Conservation (phyloP, 2,329 filamentous ascomycete species). For the Endoconidiophora polonica region DNA sequence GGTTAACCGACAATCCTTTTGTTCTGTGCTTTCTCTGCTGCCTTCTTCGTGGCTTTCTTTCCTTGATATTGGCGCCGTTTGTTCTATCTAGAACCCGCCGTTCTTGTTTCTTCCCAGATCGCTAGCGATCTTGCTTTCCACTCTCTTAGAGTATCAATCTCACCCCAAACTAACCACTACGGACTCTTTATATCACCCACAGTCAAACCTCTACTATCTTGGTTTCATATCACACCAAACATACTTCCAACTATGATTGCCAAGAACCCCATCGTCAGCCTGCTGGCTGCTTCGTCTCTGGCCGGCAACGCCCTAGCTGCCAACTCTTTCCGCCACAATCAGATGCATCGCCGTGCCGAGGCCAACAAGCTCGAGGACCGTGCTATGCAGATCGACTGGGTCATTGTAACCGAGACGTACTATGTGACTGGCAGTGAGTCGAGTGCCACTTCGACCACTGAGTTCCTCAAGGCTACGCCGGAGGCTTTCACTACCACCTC, state of each 20-base stretch:
- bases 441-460: slow-evolving; percentile 3
- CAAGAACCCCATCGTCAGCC: slow-evolving; percentile 24
- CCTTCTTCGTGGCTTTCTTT: slow-evolving; percentile 3
- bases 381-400: slow-evolving; percentile 23
- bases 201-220: no score
- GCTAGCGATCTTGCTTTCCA: slow-evolving; percentile 11
- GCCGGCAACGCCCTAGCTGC: slow-evolving; percentile 27
- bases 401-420: slow-evolving; percentile 26
- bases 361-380: slow-evolving; percentile 17
- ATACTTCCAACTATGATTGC: slow-evolving; percentile 22
- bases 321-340: slow-evolving; percentile 25
- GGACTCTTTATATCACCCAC: no score
- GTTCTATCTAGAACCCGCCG: background rate
- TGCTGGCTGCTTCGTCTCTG: slow-evolving; percentile 26
- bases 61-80: background rate
- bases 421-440: slow-evolving; percentile 21
- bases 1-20: slow-evolving; percentile 13
- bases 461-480: background rate
- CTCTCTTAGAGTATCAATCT: background rate
- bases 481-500: slow-evolving; percentile 2
- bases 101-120: background rate
- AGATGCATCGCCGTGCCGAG: slow-evolving; percentile 11
- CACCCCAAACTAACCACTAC: background rate
- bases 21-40: slow-evolving; percentile 1
- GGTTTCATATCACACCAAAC: background rate